Percentiles rank a stretch among this genome's conserved stretches.
Evolutionary conservation across 352 stramenopile species (phyloP).

Genomic region (Pythium sp.): DNA sequence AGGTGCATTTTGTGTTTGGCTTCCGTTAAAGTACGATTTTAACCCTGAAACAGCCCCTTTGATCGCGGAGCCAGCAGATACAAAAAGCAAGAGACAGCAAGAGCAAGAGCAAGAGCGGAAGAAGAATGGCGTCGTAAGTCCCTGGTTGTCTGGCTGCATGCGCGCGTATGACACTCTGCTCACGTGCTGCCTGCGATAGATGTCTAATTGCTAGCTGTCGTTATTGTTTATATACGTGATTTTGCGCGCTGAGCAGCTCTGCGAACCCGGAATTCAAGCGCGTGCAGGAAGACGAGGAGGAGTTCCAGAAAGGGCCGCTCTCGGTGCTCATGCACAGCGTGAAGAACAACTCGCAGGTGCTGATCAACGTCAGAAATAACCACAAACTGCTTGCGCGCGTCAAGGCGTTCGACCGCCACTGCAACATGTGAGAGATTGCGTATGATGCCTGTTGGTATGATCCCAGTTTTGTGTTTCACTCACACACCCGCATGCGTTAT

Average conservation of each 20-base stretch:
- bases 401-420: constrained; percentile 99
- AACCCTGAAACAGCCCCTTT: neutral
- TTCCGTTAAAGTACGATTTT: constrained; percentile 1
- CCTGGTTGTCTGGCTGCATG: neutral
- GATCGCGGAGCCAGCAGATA: neutral
- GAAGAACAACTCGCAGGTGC: constrained; percentile 97
- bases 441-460: neutral
- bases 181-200: neutral
- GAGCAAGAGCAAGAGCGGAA: neutral
- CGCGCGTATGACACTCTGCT: neutral
- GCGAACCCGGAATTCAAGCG: constrained; percentile 71
- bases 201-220: neutral
- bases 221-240: neutral
- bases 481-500: neutral
- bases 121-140: constrained; percentile 6
- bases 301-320: constrained; percentile 96
- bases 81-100: neutral
- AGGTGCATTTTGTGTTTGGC: neutral
- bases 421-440: constrained; percentile 91
- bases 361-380: constrained; percentile 99
- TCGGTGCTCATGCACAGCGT: constrained; percentile 98
- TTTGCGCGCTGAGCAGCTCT: constrained; percentile 11
- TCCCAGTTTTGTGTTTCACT: neutral
- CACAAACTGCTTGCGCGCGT: constrained; percentile 99
- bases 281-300: constrained; percentile 88